Conservation (phyloP, 2,329 filamentous ascomycete species). For the Lachnellula arida region DNA sequence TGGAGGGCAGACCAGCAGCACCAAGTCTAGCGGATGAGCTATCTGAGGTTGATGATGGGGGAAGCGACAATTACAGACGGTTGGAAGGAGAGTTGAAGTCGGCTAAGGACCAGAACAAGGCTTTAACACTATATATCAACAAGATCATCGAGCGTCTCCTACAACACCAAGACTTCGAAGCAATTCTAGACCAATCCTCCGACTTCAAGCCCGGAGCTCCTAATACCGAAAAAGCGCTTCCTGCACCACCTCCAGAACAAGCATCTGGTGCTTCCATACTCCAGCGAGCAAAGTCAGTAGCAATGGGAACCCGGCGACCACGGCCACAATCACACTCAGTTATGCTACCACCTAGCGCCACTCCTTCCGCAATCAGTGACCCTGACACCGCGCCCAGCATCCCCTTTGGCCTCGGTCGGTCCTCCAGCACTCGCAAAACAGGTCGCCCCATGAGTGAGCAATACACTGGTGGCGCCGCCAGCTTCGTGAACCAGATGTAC, state of each 20-base stretch:
- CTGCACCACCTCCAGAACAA: constrained; percentile 53
- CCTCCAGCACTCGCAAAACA: constrained; percentile 47
- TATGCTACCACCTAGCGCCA: constrained; percentile 40
- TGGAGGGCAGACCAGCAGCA: constrained; percentile 52
- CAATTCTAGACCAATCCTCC: constrained; percentile 78
- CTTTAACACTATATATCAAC: constrained; percentile 95
- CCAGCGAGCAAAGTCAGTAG: constrained; percentile 58
- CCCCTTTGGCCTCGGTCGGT: constrained; percentile 57
- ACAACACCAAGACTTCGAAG: constrained; percentile 91
- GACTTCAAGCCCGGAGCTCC: constrained; percentile 45
- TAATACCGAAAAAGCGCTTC: constrained; percentile 71
- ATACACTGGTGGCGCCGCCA: constrained; percentile 54
- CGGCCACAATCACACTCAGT: constrained; percentile 46
- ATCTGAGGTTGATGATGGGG: constrained; percentile 61
- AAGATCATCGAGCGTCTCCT: constrained; percentile 96
- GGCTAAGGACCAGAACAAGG: constrained; percentile 92
- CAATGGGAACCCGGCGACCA: constrained; percentile 42
- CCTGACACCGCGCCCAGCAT: constrained; percentile 73
- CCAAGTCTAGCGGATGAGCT: constrained; percentile 85
- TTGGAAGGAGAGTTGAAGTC: constrained; percentile 75
- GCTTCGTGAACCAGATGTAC: constrained; percentile 87
- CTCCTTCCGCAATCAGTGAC: constrained; percentile 49
- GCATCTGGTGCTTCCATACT: constrained; percentile 46
- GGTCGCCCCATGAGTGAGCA: constrained; percentile 60
- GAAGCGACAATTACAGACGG: constrained; percentile 57